Conservation (phyloP, 805 yeast genomes). For the Hanseniaspora guilliermondii region DNA sequence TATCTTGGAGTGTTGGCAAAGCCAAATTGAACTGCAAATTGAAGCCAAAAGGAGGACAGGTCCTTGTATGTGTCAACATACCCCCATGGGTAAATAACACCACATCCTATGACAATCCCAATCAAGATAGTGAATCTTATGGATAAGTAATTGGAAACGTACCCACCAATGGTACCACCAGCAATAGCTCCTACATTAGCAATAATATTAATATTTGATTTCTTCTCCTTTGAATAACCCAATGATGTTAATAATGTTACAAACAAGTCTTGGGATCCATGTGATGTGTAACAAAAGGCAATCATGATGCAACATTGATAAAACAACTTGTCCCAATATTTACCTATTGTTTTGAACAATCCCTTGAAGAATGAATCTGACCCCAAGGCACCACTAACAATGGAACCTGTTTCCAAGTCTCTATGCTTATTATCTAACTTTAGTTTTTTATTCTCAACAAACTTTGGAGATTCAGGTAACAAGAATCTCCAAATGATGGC, state of each 20-base stretch:
- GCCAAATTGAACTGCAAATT: slow-evolving; percentile 54
- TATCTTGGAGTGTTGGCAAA: slow-evolving; percentile 60
- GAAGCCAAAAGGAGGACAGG: slow-evolving; percentile 51
- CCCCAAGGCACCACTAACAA: background rate
- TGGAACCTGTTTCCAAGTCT: slow-evolving; percentile 20
- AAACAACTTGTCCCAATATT: slow-evolving; percentile 47
- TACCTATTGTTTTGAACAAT: slow-evolving; percentile 28
- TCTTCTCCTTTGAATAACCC: slow-evolving; percentile 32
- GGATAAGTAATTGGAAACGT: slow-evolving; percentile 50
- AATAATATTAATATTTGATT: slow-evolving; percentile 50
- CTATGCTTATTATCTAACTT: slow-evolving; percentile 18
- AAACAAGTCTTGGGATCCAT: slow-evolving; percentile 63
- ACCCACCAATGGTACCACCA: slow-evolving; percentile 54
- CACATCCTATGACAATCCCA: slow-evolving; percentile 46
- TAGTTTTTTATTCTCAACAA: slow-evolving; percentile 30
- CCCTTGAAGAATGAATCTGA: slow-evolving; percentile 27
- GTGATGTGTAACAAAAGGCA: slow-evolving; percentile 60
- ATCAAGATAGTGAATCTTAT: slow-evolving; percentile 52
- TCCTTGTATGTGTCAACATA: slow-evolving; percentile 34
- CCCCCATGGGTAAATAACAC: slow-evolving; percentile 53
- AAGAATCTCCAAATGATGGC: slow-evolving; percentile 33
- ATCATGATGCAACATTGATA: slow-evolving; percentile 51
- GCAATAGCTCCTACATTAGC: slow-evolving; percentile 55
- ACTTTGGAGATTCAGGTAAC: slow-evolving; percentile 44
- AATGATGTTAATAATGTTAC: slow-evolving; percentile 48